Percentiles rank a stretch among this genome's conserved stretches.
Evolutionary conservation across 2,329 filamentous ascomycete genomes (phyloP).

Genomic region (Monosporascus sp.): DNA sequence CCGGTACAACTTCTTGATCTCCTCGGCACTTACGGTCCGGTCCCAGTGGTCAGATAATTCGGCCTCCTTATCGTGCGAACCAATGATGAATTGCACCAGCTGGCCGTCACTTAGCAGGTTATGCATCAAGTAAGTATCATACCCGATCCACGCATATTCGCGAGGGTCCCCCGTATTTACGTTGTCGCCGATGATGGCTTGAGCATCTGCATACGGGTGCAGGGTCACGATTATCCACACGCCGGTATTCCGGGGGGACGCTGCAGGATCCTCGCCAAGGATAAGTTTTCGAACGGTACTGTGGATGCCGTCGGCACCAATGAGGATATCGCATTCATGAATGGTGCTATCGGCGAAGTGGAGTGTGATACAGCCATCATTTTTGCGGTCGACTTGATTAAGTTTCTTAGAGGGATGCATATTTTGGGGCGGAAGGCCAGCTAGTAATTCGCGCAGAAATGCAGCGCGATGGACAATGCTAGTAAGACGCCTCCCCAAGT

Average conservation of each 20-base stretch:
- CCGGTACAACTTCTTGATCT: conserved; percentile 12
- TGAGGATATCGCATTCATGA: conserved; percentile 28
- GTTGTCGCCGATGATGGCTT: conserved; percentile 10
- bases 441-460: conserved; percentile 12
- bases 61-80: conserved; percentile 7
- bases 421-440: conserved; percentile 8
- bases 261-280: conserved; percentile 19
- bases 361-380: conserved; percentile 5
- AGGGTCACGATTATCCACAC: conserved; percentile 17
- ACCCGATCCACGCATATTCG: conserved; percentile 17
- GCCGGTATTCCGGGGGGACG: conserved; percentile 11
- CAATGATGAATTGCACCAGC: conserved; percentile 15
- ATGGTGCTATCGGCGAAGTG: conserved; percentile 15
- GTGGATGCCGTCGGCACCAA: conserved; percentile 34
- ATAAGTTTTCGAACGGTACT: conserved; percentile 31
- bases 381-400: not conserved
- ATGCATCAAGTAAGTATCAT: conserved; percentile 9
- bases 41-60: conserved; percentile 11
- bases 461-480: conserved; percentile 14
- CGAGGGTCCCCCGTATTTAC: conserved; percentile 10
- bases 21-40: conserved; percentile 9
- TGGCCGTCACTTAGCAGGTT: conserved; percentile 12
- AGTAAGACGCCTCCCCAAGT: conserved; percentile 5
- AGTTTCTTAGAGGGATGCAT: conserved; percentile 20
- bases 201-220: conserved; percentile 13